phyloP scores from a whole-genome alignment of 2,329 filamentous ascomycete species.

The Ophiocordyceps camponoti-saundersi region DNA sequence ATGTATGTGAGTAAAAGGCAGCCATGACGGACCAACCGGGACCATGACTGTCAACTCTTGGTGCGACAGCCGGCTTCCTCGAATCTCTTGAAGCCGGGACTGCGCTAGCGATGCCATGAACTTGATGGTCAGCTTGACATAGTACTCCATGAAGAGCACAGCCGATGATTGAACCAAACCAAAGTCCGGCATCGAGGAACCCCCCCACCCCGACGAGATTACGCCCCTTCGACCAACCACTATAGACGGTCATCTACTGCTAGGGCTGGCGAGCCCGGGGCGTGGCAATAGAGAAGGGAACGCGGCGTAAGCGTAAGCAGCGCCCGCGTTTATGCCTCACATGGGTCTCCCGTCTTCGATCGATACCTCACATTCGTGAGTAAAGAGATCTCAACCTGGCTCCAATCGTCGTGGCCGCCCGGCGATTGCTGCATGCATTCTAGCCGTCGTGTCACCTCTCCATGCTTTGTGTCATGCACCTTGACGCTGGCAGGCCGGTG shows the following conservation, averaged over 20 bases:
- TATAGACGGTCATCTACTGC: background rate
- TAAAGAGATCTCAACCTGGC: background rate
- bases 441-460: background rate
- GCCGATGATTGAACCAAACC: background rate
- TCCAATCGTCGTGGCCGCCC: background rate
- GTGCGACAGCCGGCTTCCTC: background rate
- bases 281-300: background rate
- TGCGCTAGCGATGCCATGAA: background rate
- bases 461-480: background rate
- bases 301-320: background rate
- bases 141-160: background rate
- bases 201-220: background rate
- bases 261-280: background rate
- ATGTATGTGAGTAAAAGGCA: too few relatives aligned
- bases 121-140: too few relatives aligned
- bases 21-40: too few relatives aligned
- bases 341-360: background rate
- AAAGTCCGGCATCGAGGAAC: too few relatives aligned
- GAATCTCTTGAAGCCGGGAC: background rate
- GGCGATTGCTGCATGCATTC: background rate
- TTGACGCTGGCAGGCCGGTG: background rate
- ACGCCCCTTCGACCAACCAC: background rate
- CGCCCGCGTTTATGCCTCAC: background rate
- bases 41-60: background rate
- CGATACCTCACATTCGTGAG: background rate